A percentile compares a stretch with the other conserved stretches of the same genome.
These are phyloP conservation scores for Mortierella hygrophila DNA, from an alignment of 192 early-diverging fungal species.

Conservation along the genomic window DNA sequence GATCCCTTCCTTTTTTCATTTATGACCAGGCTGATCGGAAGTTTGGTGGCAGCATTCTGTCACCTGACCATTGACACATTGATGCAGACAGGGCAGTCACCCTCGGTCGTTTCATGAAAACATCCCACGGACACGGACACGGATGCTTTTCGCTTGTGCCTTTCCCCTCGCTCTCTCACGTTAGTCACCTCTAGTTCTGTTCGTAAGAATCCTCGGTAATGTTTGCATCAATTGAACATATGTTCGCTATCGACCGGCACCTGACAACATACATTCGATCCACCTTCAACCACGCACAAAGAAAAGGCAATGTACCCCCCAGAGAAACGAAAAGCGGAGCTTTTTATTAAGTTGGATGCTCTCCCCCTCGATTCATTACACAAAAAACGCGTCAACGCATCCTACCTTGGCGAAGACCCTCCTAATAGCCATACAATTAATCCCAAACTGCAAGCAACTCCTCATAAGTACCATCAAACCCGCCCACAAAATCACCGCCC, in stretches of 20 bases:
- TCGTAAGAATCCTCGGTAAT: too few relatives aligned
- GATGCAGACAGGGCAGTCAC: background rate
- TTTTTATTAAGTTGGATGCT: too few relatives aligned
- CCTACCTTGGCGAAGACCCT: constrained; percentile 7
- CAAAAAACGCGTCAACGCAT: too few relatives aligned
- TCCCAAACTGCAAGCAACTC: constrained; percentile 12
- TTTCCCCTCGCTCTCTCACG: background rate
- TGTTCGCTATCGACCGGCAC: too few relatives aligned
- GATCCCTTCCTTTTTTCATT: background rate
- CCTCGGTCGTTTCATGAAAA: background rate
- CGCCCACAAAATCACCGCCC: constrained; percentile 33
- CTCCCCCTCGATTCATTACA: too few relatives aligned
- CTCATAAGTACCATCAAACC: constrained; percentile 25
- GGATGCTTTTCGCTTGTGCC: background rate
- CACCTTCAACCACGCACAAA: too few relatives aligned
- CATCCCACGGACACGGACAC: background rate
- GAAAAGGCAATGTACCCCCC: too few relatives aligned
- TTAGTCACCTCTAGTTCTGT: too few relatives aligned
- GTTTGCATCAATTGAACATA: too few relatives aligned
- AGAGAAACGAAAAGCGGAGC: too few relatives aligned
- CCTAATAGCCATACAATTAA: constrained; percentile 20
- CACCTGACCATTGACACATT: background rate
- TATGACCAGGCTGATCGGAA: constrained; percentile 17
- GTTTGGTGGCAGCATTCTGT: background rate
- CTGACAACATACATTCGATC: too few relatives aligned